Base-by-base conservation (phyloP, 1,284 basidiomycete species). In the Ceratobasidium sp. region DNA sequence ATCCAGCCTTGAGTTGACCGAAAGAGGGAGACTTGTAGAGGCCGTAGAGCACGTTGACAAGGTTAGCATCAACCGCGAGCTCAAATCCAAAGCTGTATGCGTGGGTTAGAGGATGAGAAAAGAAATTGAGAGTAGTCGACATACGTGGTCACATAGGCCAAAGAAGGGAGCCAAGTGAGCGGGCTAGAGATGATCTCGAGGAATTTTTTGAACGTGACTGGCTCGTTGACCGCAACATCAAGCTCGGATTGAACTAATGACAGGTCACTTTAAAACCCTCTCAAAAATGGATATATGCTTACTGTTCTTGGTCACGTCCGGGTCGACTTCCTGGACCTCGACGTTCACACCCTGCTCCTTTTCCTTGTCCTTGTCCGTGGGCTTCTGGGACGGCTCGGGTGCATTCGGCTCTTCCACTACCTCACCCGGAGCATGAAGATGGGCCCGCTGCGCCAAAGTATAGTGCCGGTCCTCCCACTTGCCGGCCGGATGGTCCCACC, bases 401-500 rank as follows among this genome's bases (percentile, higher is more conserved):
- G 38, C 10, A 30, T 30, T 30, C 27, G 27, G 27, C 27, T 30
- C 27, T 2, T 30, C 27, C 27, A 30, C 27, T 30, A 30, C 27
- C 27, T 30, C 1, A 30, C 27, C 27, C 2, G 27, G 27, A 30
- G 80, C 35, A 67, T 82, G 81, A 23, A 80, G 81, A 60, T 67
- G 65, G 6, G 10, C 23, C 0, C 85, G 81, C 30, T 86, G 84
- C n/a, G 85, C 84, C 10, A 85, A 85, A 12, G 86, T 82, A n/a
- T 84, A 86, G 81, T 90, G 87, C 6, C 90, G 85, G 41, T 89
- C 84, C 12, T 84, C 83, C 91, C 91, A 92, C 77, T 85, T 87
- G 1, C 91, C 91, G 8, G 87, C 86, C 0, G 91, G 91, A 67
- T 90, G 90, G 80, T 92, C 91, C 71, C 88, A 88, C 0, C 90